These are phyloP conservation scores for Colletotrichum truncatum DNA, from an alignment of 2,329 filamentous ascomycete species.

Conservation along the genomic window DNA sequence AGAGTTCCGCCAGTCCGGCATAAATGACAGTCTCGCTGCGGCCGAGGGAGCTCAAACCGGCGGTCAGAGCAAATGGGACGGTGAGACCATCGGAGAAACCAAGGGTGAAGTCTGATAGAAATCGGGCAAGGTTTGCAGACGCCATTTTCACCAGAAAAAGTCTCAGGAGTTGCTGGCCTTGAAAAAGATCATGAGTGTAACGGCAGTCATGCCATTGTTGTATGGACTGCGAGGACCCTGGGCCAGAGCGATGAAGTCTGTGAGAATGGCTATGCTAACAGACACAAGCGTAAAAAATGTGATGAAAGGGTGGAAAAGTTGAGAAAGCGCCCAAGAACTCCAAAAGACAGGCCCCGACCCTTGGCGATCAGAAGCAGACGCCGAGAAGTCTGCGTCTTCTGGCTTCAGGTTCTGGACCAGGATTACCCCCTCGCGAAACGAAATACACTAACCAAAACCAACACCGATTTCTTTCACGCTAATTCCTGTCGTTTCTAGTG, in stretches of 20 bases:
- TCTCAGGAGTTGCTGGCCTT: no score
- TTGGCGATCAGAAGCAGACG: conserved; percentile 1
- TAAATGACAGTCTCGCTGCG: conserved; percentile 71
- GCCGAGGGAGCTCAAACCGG: conserved; percentile 71
- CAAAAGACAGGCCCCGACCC: background rate
- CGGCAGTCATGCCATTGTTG: background rate
- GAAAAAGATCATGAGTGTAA: background rate
- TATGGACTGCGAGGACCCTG: no score
- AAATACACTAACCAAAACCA: background rate
- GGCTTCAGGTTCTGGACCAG: background rate
- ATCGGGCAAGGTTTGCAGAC: conserved; percentile 42
- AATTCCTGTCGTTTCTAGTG: background rate
- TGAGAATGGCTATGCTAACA: no score
- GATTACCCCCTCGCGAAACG: background rate
- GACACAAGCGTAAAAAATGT: no score
- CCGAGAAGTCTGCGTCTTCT: background rate
- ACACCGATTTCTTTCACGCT: background rate
- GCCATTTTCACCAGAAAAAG: background rate
- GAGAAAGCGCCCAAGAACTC: background rate
- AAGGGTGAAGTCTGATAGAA: conserved; percentile 74
- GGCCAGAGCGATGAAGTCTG: no score
- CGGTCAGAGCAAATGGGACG: conserved; percentile 78
- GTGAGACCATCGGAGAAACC: conserved; percentile 80
- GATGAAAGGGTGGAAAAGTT: background rate
- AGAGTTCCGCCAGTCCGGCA: conserved; percentile 75